Evolutionary conservation across 116 monocot genomes (phyloP).

Genomic region (Cymodocea nodosa): DNA sequence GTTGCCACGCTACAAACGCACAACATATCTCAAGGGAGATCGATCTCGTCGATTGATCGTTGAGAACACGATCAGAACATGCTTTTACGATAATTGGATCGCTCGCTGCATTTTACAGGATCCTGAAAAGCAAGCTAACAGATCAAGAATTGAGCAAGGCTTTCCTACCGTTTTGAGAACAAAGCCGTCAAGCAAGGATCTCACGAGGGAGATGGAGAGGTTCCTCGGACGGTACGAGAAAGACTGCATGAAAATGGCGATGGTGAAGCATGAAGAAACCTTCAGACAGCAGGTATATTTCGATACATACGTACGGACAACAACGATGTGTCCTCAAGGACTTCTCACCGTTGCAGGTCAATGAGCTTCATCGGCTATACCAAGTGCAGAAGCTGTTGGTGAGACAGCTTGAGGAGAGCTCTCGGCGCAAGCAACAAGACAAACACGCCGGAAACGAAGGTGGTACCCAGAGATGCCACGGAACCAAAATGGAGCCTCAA

Average conservation of each 20-base stretch:
- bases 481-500: background rate
- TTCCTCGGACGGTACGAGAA: conserved; percentile 16
- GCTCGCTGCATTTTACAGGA: too few relatives aligned
- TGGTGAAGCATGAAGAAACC: conserved; percentile 60
- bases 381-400: conserved; percentile 33
- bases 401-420: conserved; percentile 23
- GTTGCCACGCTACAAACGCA: too few relatives aligned
- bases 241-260: conserved; percentile 49
- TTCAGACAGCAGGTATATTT: conserved; percentile 41
- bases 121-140: too few relatives aligned
- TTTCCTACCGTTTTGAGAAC: too few relatives aligned
- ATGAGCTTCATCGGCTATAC: conserved; percentile 49
- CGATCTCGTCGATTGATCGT: too few relatives aligned
- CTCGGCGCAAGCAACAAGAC: background rate
- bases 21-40: too few relatives aligned
- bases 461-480: background rate
- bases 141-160: too few relatives aligned
- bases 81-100: too few relatives aligned
- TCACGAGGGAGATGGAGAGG: conserved; percentile 18
- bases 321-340: too few relatives aligned
- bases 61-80: too few relatives aligned
- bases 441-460: background rate
- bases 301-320: too few relatives aligned
- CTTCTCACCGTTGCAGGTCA: conserved; percentile 27
- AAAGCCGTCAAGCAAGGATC: too few relatives aligned